Evolutionary conservation across 257 asterid species (phyloP), one percentile per base, ranked within the genome.

Genomic region (Solanum neorickii): DNA sequence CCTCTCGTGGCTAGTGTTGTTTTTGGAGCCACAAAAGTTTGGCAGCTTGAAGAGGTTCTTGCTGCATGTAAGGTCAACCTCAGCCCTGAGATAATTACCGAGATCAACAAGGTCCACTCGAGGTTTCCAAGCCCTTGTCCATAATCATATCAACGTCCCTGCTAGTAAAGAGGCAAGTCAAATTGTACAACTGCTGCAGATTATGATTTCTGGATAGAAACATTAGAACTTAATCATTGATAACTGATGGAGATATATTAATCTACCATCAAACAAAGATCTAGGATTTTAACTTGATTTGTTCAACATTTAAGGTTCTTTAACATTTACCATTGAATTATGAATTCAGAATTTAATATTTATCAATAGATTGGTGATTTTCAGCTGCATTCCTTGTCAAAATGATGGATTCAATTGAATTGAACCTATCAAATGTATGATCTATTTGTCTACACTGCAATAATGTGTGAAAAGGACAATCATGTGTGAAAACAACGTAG

Each of bases 11-110:
- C 91, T 18, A 94, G 98, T 85, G 96, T 95, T 39, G 89, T 94
- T 78, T 92, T 95, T 87, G 99, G 98, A 90, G 97, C 96, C 31
- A 96, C 98, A 21, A 94, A 94, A 93, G 86, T 91, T 60, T 94
- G 98, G 94, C 98, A 96, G 90, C 92, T 96, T 85, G 87, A 92
- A 89, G 98, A 95, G 91, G 93, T 92, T 86, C 90, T 95, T 39
- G 65, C 87, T 69, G 95, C 96, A 44, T 94, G 98, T 89, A 89
- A 62, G 16, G 87, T 94, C 87, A 89, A 93, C 89, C 95, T 95
- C 31, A 72, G 89, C 87, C 95, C 94, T 9, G 93, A 91, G 84
- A 90, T 94, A 20, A 86, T 93, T 83, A 91, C 92, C 56, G 97
- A 94, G 80, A 92, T 96, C 29, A 76, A 94, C 84, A 33, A 88